A percentile compares a stretch with the other conserved stretches of the same genome.
These are phyloP conservation scores for Goffeauzyma gilvescens DNA, from an alignment of 768 basidiomycete genomes.

Conservation along the genomic window DNA sequence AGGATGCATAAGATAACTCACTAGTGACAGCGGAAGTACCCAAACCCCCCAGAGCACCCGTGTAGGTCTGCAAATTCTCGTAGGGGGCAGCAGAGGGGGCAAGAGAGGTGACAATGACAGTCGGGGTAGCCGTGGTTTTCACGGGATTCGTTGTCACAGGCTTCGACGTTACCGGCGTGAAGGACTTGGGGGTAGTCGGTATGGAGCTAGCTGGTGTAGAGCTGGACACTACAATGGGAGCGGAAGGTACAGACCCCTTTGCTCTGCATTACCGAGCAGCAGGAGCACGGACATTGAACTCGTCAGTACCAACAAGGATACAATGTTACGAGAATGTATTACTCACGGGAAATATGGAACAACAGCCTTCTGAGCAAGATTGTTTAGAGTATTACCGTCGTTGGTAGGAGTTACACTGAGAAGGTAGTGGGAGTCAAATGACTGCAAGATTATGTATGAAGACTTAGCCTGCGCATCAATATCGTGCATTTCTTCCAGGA, in stretches of 20 bases:
- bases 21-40: constrained; percentile 16
- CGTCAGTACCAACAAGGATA: neutral
- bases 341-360: constrained; percentile 16
- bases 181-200: neutral
- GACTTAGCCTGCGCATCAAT: neutral
- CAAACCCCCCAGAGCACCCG: constrained; percentile 13
- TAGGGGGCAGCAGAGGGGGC: neutral
- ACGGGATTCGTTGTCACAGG: neutral
- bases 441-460: constrained; percentile 29
- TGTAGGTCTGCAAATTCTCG: constrained; percentile 15
- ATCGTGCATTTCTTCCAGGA: neutral
- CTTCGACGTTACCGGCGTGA: neutral
- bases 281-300: neutral
- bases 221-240: neutral
- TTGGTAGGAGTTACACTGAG: constrained; percentile 38
- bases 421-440: constrained; percentile 40
- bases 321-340: neutral
- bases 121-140: neutral
- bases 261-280: neutral
- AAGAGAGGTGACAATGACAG: constrained; percentile 2
- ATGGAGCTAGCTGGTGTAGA: neutral
- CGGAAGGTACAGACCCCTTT: neutral
- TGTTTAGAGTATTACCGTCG: constrained; percentile 32
- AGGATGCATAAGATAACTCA: neutral
- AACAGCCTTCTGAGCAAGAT: constrained; percentile 18